Evolutionary conservation across 345 rosid genomes (phyloP), one percentile per base, ranked within the genome.

Genomic region (Microcos paniculata): DNA sequence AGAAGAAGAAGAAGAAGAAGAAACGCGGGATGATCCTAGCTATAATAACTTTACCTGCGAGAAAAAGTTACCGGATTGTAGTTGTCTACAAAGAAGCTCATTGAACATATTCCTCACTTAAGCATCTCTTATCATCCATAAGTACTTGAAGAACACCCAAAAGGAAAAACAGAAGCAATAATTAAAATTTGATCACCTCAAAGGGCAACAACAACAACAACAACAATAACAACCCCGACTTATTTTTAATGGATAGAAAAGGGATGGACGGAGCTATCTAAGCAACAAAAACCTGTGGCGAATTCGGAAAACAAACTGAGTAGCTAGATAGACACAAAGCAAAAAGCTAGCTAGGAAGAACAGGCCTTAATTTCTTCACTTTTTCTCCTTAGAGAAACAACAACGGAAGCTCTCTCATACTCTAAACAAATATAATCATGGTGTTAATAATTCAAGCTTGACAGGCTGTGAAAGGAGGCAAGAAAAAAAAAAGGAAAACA

Each of bases 401-500:
- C 89, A 82, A 85, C 79, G 89, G 33, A 62, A 62, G 52, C 46
- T 43, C 48, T 80, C 70, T 72, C 40, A 35, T 71, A 49, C 72
- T n/a, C n/a, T 77, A 71, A 72, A 78, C 70, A 77, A 68, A 72
- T 56, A 77, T 67, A 78, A 72, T 57, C 77, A 70, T 76, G 73
- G 46, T 80, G 77, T 70, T 80, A 86, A 83, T 87, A 85, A 84
- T 87, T 79, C 83, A 89, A 81, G 79, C 75, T 82, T 89, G 94
- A 90, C 96, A 93, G 98, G 90, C 91, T 91, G 98, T 88, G 88
- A 80, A 83, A 80, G 83, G 80, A 77, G 77, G 79, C 66, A 72
- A 76, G 82, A 73, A 77, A 76, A 79, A 70, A 35, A 35, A 3
- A 35, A 35, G 6, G 4, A 35, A 35, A 35, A 35, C 40, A 4